Evolutionary conservation across 495 filamentous ascomycete genomes (phyloP).

Genomic region (Talaromyces wortmannii): DNA sequence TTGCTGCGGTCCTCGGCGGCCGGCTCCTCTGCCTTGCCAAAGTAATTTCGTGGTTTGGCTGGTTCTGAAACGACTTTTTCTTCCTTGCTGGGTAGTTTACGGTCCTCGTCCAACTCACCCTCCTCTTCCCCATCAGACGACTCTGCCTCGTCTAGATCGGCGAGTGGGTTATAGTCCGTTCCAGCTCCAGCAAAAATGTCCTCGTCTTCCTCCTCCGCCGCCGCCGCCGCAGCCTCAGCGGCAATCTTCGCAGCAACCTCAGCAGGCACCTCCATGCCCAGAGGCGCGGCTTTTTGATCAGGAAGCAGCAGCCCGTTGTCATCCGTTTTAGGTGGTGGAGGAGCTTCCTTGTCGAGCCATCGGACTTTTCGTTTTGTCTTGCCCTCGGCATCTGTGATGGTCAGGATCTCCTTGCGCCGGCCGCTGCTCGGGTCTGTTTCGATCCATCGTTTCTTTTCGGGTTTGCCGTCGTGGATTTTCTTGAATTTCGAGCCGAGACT

Average conservation of each 20-base stretch:
- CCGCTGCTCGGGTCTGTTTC: constrained; percentile 55
- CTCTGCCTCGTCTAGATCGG: constrained; percentile 54
- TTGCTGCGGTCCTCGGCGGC: constrained; percentile 40
- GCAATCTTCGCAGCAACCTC: constrained; percentile 25
- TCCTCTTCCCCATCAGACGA: constrained; percentile 33
- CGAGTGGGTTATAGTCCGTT: constrained; percentile 83
- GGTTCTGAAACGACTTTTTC: constrained; percentile 3
- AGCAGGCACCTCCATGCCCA: constrained; percentile 76
- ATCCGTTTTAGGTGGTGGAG: constrained; percentile 22
- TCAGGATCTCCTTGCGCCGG: constrained; percentile 72
- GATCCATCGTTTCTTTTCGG: constrained; percentile 61
- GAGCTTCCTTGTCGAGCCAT: constrained; percentile 46
- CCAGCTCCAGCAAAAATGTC: constrained; percentile 88
- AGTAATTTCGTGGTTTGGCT: constrained; percentile 34
- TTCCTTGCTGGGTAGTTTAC: background rate
- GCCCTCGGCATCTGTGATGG: constrained; percentile 80
- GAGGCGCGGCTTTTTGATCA: constrained; percentile 55
- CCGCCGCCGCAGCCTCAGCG: constrained; percentile 30
- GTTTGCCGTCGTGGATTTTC: constrained; percentile 57
- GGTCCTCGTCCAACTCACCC: constrained; percentile 2
- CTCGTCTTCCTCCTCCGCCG: constrained; percentile 46
- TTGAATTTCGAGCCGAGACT: constrained; percentile 72
- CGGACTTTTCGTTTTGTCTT: constrained; percentile 78
- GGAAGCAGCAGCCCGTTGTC: constrained; percentile 52
- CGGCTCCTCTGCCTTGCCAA: constrained; percentile 20